Conservation (phyloP, 768 basidiomycete species). For the Leucocoprinus leucothites region DNA sequence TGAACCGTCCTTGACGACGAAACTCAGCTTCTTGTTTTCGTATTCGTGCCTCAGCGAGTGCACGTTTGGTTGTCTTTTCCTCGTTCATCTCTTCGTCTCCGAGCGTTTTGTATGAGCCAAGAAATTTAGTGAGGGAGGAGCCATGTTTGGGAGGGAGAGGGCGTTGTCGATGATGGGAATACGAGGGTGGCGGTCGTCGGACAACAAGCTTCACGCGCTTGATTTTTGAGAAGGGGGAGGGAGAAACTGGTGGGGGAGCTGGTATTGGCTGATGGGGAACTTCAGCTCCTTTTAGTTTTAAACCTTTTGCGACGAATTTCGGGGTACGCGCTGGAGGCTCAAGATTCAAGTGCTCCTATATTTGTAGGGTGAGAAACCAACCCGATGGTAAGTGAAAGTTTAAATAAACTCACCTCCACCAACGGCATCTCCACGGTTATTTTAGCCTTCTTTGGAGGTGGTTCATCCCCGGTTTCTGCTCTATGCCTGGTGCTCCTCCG, state of each 20-base stretch:
- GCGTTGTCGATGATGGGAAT: conserved; percentile 67
- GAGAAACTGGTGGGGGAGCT: neutral
- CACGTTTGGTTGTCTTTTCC: conserved; percentile 23
- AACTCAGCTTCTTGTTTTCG: conserved; percentile 31
- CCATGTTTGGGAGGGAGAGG: conserved; percentile 51
- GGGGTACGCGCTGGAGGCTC: neutral
- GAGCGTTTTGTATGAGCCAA: conserved; percentile 61
- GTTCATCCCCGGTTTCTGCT: neutral
- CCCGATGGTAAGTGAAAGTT: neutral
- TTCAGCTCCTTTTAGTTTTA: conserved; percentile 9
- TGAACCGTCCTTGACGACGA: conserved; percentile 34
- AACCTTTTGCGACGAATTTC: neutral
- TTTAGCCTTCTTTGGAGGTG: conserved; percentile 7
- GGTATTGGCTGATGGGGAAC: conserved; percentile 2
- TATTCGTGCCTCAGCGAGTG: conserved; percentile 29
- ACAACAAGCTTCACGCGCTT: conserved; percentile 70
- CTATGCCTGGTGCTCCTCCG: conserved; percentile 6
- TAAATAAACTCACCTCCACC: neutral
- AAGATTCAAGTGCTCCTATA: neutral
- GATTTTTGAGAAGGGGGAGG: conserved; percentile 31
- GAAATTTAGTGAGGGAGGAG: conserved; percentile 50
- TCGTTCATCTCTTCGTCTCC: conserved; percentile 46
- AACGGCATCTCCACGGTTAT: neutral
- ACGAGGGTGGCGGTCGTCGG: conserved; percentile 53
- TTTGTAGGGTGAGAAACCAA: neutral